These are phyloP conservation scores for Trichoderma oligosporum DNA, from an alignment of 2,329 filamentous ascomycete species.

Conservation along the genomic window DNA sequence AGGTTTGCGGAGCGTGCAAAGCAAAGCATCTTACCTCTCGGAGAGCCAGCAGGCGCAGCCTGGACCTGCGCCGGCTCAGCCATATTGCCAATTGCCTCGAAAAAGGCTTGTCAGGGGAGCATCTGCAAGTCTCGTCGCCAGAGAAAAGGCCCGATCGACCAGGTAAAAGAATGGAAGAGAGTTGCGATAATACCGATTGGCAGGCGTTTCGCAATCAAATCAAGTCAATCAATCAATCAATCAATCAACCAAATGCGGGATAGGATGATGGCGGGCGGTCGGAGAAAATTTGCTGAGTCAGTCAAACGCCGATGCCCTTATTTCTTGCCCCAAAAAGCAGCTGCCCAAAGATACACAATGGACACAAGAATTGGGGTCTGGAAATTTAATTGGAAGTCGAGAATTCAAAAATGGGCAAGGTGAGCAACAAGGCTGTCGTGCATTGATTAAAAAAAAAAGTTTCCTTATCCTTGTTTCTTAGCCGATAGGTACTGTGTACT, in stretches of 20 bases:
- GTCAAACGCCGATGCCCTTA: constrained; percentile 37
- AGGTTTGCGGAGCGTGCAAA: no score
- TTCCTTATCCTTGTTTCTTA: constrained; percentile 15
- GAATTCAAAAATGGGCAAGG: constrained; percentile 21
- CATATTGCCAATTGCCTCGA: constrained; percentile 37
- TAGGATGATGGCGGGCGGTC: constrained; percentile 31
- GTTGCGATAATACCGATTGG: constrained; percentile 21
- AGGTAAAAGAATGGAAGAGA: constrained; percentile 3
- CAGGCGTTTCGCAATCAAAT: constrained; percentile 12
- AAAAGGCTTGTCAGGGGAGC: constrained; percentile 25
- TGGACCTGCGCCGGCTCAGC: constrained; percentile 40
- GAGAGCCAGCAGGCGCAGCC: constrained; percentile 33
- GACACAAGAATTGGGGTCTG: constrained; percentile 25
- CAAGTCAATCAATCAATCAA: no score
- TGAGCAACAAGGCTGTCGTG: constrained; percentile 15
- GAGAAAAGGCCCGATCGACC: not conserved
- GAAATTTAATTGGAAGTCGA: constrained; percentile 21
- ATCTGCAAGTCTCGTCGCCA: constrained; percentile 20
- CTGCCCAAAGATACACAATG: constrained; percentile 39
- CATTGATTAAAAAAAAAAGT: constrained; percentile 16
- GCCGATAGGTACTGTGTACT: not conserved
- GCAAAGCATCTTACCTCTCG: constrained; percentile 33
- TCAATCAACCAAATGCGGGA: constrained; percentile 25
- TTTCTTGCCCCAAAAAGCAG: constrained; percentile 39
- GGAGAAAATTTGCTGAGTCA: constrained; percentile 45